Percentiles rank a stretch among this genome's conserved stretches.
phyloP scores from a whole-genome alignment of 192 early-diverging fungal genomes.

The Gorgonomyces haynaldii region DNA sequence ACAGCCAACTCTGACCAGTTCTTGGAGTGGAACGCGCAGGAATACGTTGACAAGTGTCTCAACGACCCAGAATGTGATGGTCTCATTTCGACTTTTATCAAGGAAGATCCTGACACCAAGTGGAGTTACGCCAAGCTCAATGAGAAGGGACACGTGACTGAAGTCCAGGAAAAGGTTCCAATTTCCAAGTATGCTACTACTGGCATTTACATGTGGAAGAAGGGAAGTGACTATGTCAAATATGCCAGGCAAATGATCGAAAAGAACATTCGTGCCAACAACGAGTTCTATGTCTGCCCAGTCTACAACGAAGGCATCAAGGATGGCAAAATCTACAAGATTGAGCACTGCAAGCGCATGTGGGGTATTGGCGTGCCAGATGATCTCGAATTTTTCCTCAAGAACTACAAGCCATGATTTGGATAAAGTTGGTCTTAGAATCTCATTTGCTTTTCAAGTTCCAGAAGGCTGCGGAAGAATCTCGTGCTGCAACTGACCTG shows the following conservation, averaged over 20 bases:
- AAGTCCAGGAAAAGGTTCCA: conserved; percentile 7
- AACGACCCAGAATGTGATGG: neutral
- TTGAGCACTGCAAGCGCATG: conserved; percentile 2
- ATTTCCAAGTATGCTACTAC: conserved; percentile 9
- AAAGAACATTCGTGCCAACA: neutral
- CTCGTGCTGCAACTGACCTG: too few species aligned
- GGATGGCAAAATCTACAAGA: neutral
- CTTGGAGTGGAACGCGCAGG: conserved; percentile 6
- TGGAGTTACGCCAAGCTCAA: conserved; percentile 8
- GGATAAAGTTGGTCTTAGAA: too few species aligned
- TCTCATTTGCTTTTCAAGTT: too few species aligned
- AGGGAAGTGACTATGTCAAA: conserved; percentile 4
- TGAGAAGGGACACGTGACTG: neutral
- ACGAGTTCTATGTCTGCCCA: conserved; percentile 7
- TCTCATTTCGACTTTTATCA: conserved; percentile 5
- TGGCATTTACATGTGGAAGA: conserved; percentile 8
- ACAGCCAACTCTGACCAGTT: conserved; percentile 12
- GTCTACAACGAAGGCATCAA: conserved; percentile 8
- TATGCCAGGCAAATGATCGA: conserved; percentile 8
- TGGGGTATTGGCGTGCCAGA: conserved; percentile 12
- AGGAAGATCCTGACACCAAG: conserved; percentile 7
- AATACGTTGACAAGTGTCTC: neutral
- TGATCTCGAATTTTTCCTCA: conserved; percentile 1
- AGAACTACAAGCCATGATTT: conserved; percentile 4
- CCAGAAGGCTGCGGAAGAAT: too few species aligned